phyloP scores from a whole-genome alignment of 495 filamentous ascomycete genomes.

The Jackrogersella multiformis region DNA sequence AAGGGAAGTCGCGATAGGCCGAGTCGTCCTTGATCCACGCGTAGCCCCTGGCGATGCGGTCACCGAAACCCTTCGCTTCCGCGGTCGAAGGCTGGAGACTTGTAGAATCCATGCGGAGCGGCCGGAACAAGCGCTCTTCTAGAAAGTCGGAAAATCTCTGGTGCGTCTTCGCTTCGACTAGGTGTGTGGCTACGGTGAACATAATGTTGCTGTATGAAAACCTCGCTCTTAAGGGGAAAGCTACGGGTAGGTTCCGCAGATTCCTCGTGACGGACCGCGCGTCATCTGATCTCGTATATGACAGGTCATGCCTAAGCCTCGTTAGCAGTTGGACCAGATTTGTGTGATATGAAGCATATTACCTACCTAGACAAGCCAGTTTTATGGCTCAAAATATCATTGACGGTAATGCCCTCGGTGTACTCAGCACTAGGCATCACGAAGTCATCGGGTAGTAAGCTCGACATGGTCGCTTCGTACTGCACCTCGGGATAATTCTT shows the following conservation, averaged over 20 bases:
- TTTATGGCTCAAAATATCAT: conserved; percentile 59
- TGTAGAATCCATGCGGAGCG: conserved; percentile 57
- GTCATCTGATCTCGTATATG: conserved; percentile 34
- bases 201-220: conserved; percentile 62
- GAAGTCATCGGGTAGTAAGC: conserved; percentile 64
- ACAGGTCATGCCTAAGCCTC: conserved; percentile 25
- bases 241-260: conserved; percentile 55
- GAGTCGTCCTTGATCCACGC: conserved; percentile 15
- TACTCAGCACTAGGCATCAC: conserved; percentile 54
- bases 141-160: conserved; percentile 54
- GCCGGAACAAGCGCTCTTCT: conserved; percentile 55
- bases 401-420: conserved; percentile 58
- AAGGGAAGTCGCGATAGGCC: conserved; percentile 13
- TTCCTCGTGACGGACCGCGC: conserved; percentile 50
- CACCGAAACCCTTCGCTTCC: conserved; percentile 38
- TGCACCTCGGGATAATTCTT: conserved; percentile 48
- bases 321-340: neutral
- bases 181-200: conserved; percentile 55
- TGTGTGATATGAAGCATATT: conserved; percentile 14
- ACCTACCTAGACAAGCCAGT: conserved; percentile 55
- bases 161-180: conserved; percentile 52
- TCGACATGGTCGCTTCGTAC: conserved; percentile 58
- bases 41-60: conserved; percentile 50
- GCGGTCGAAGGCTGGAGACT: conserved; percentile 50
- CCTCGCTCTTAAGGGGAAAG: conserved; percentile 49